These are phyloP conservation scores for Phanerochaete sordida DNA, from an alignment of 768 basidiomycete species.

Conservation along the genomic window DNA sequence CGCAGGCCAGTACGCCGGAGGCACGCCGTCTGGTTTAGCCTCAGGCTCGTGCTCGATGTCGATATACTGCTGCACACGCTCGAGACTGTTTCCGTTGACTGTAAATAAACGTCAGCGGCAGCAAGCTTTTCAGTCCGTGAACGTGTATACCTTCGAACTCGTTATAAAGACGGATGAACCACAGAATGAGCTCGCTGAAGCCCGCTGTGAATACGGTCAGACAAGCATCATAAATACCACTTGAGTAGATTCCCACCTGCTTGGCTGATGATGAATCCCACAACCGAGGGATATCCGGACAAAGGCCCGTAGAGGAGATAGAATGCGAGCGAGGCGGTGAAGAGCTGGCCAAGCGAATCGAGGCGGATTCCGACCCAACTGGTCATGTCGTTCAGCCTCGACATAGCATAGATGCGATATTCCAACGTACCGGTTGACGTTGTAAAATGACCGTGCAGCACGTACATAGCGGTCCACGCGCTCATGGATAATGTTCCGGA, in stretches of 20 bases:
- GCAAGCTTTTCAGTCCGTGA: background rate
- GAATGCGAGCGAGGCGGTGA: constrained; percentile 46
- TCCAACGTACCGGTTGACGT: constrained; percentile 36
- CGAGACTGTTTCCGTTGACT: constrained; percentile 27
- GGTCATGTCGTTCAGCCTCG: background rate
- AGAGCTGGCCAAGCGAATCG: constrained; percentile 51
- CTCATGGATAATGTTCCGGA: constrained; percentile 36
- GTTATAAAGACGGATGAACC: constrained; percentile 44
- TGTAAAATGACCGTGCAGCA: constrained; percentile 43
- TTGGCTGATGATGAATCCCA: constrained; percentile 36
- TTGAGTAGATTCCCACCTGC: constrained; percentile 30
- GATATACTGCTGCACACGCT: constrained; percentile 52
- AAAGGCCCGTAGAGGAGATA: constrained; percentile 45
- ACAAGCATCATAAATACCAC: background rate
- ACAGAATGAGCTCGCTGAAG: constrained; percentile 57
- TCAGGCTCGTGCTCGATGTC: constrained; percentile 52
- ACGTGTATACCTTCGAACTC: constrained; percentile 33
- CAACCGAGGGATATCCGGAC: constrained; percentile 40
- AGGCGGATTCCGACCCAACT: constrained; percentile 41
- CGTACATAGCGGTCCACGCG: constrained; percentile 48
- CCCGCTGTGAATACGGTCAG: constrained; percentile 28
- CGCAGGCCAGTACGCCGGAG: constrained; percentile 62
- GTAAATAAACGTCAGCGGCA: background rate
- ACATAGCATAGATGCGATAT: background rate
- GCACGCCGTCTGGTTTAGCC: constrained; percentile 34